Percentiles rank a stretch among this genome's conserved stretches.
phyloP scores from a whole-genome alignment of 106 monocot species.

The Alisma plantagoaquatica region DNA sequence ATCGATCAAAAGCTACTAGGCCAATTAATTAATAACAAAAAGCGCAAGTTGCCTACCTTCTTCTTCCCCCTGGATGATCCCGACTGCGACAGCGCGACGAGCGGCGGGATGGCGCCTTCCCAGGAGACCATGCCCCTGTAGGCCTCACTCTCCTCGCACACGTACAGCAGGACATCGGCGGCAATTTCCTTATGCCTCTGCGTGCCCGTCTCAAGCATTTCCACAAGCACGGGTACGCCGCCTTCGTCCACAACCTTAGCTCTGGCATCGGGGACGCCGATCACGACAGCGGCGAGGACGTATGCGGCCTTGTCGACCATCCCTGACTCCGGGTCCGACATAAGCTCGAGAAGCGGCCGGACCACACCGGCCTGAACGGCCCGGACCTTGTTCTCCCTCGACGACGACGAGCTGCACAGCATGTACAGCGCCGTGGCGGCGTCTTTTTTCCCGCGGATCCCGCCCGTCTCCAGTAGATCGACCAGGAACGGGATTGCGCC shows the following conservation, averaged over 20 bases:
- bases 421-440: constrained; percentile 59
- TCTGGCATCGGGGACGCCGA: constrained; percentile 31
- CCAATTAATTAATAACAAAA: too few relatives aligned
- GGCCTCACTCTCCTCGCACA: constrained; percentile 10
- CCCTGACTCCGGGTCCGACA: constrained; percentile 67
- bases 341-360: constrained; percentile 54
- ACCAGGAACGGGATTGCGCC: constrained; percentile 66
- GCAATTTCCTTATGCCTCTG: constrained; percentile 27
- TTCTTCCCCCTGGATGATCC: constrained; percentile 2
- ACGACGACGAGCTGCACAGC: constrained; percentile 20
- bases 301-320: constrained; percentile 83
- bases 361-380: constrained; percentile 56
- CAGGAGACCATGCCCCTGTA: constrained; percentile 3
- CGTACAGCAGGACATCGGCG: not conserved
- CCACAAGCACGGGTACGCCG: constrained; percentile 61
- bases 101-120: constrained; percentile 17
- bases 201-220: constrained; percentile 50
- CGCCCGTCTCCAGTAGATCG: constrained; percentile 49
- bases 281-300: constrained; percentile 22
- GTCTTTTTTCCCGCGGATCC: constrained; percentile 68
- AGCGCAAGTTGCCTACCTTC: too few relatives aligned
- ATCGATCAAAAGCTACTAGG: too few relatives aligned
- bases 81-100: constrained; percentile 13
- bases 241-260: constrained; percentile 28
- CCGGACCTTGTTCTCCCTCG: constrained; percentile 56